Evolutionary conservation across 2,329 filamentous ascomycete genomes (phyloP).

Genomic region (Exophiala alcalophila): DNA sequence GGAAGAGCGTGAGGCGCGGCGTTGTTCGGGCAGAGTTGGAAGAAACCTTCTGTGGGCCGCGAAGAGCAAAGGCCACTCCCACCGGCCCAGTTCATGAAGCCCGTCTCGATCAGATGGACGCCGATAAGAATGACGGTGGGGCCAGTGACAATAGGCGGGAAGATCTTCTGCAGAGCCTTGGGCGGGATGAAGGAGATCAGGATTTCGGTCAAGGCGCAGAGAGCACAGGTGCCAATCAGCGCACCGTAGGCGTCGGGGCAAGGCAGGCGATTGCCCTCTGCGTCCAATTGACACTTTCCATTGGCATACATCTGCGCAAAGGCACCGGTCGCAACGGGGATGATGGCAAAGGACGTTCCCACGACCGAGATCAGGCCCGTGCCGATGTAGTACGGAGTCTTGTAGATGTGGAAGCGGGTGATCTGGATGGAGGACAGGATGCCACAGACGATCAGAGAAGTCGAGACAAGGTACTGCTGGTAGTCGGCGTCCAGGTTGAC

Average conservation of each 20-base stretch:
- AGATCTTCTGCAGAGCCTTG: slow-evolving; percentile 58
- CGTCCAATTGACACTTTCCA: slow-evolving; percentile 59
- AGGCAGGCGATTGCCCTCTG: slow-evolving; percentile 56
- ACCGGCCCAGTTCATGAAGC: slow-evolving; percentile 68
- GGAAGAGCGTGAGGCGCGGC: slow-evolving; percentile 59
- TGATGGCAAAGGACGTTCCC: slow-evolving; percentile 65
- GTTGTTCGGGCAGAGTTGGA: slow-evolving; percentile 56
- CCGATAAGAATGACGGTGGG: slow-evolving; percentile 67
- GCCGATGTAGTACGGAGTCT: slow-evolving; percentile 62
- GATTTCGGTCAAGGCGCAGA: slow-evolving; percentile 58
- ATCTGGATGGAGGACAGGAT: slow-evolving; percentile 65
- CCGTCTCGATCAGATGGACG: slow-evolving; percentile 59
- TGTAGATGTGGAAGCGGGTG: slow-evolving; percentile 61
- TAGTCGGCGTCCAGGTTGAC: slow-evolving; percentile 56
- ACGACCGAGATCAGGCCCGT: slow-evolving; percentile 67
- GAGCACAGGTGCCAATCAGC: slow-evolving; percentile 55
- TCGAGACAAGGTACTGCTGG: slow-evolving; percentile 66
- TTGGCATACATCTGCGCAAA: slow-evolving; percentile 62
- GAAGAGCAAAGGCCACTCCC: slow-evolving; percentile 51
- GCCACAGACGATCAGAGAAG: slow-evolving; percentile 65
- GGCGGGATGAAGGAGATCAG: slow-evolving; percentile 63
- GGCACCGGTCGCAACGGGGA: slow-evolving; percentile 62
- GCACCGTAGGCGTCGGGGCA: slow-evolving; percentile 67
- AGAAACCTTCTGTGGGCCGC: slow-evolving; percentile 45
- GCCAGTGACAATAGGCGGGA: slow-evolving; percentile 67